Evolutionary conservation across 2,329 filamentous ascomycete species (phyloP), one percentile per base, ranked within the genome.

Genomic region (Penicillium sp.): DNA sequence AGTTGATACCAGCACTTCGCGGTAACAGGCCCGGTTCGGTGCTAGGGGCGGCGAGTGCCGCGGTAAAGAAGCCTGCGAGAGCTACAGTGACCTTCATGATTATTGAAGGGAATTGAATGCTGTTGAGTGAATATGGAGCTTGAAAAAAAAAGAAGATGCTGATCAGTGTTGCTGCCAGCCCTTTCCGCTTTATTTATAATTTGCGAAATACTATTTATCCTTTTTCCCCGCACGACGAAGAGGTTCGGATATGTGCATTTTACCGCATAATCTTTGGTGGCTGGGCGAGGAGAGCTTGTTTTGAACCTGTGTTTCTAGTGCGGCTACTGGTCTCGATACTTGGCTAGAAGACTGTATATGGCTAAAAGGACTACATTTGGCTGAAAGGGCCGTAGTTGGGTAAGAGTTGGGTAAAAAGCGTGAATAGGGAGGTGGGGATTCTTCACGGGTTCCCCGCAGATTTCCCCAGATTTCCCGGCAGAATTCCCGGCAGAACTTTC

Each of bases 1-100:
- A 61, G 47, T 58, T 57, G 10, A 61, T 61, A 30, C 35, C 35
- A 22, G 53, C 53, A 51, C 54, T 53, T 44, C 59, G 59, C 24
- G 47, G 12, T 9, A 61, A 9, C 9, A 61, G 47, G 15, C 5
- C 53, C 47, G 53, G 54, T 38, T 54, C 59, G 47, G 53, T 17
- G 22, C 28, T 10, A 53, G 59, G 54, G 17, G 54, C 59, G 9
- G 59, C 59, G 47, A 61, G 28, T 47, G 49, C 30, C 54, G 54
- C 40, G 54, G 54, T 54, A 30, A 61, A 53, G 37, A 61, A 37
- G 40, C 54, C 30, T 33, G 54, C 24, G 17, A 61, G 47, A 53
- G 59, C 49, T 53, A 47, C 54, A 53, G 54, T 53, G 54, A 61
- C 12, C 49, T 58, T 61, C 59, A 61, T 61, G 47, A 53, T 26